phyloP scores from a whole-genome alignment of 2,329 filamentous ascomycete genomes.

The Elsinoe necatrix region DNA sequence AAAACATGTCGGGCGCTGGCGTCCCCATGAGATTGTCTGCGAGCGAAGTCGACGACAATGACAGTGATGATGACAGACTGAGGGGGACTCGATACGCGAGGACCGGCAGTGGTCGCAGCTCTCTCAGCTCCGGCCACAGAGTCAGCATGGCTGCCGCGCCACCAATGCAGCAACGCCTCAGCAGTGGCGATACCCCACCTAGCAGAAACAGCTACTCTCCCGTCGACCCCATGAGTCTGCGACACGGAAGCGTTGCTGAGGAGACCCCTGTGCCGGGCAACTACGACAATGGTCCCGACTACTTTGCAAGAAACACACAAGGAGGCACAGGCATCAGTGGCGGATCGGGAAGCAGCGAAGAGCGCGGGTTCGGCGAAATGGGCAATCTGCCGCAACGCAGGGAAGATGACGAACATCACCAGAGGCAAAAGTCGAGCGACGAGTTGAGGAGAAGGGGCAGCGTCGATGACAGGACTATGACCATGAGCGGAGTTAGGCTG shows the following conservation, averaged over 20 bases:
- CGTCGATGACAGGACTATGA: conserved; percentile 73
- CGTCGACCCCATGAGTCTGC: conserved; percentile 21
- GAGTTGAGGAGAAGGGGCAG: conserved; percentile 70
- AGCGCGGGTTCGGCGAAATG: conserved; percentile 45
- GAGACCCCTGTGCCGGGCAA: conserved; percentile 39
- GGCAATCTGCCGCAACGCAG: conserved; percentile 42
- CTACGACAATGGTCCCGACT: conserved; percentile 30
- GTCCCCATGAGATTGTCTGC: conserved; percentile 88
- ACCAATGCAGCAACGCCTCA: conserved; percentile 31
- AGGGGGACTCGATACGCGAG: conserved; percentile 46
- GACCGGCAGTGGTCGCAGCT: conserved; percentile 67
- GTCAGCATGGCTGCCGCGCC: conserved; percentile 31
- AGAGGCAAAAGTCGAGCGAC: conserved; percentile 59
- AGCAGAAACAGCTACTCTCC: conserved; percentile 32
- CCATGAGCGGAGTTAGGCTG: conserved; percentile 59
- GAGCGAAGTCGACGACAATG: conserved; percentile 87
- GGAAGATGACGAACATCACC: conserved; percentile 41
- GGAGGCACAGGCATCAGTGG: conserved; percentile 35
- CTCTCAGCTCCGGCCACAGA: conserved; percentile 37
- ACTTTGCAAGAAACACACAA: conserved; percentile 32
- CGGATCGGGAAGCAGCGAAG: conserved; percentile 39
- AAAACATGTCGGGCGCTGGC: conserved; percentile 63
- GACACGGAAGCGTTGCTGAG: conserved; percentile 25
- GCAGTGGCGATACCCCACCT: conserved; percentile 45
- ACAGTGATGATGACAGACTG: conserved; percentile 63